Percentiles rank a stretch among this genome's conserved stretches.
Conservation (phyloP, 2,329 filamentous ascomycete genomes). For the Canariomyces notabilis region DNA sequence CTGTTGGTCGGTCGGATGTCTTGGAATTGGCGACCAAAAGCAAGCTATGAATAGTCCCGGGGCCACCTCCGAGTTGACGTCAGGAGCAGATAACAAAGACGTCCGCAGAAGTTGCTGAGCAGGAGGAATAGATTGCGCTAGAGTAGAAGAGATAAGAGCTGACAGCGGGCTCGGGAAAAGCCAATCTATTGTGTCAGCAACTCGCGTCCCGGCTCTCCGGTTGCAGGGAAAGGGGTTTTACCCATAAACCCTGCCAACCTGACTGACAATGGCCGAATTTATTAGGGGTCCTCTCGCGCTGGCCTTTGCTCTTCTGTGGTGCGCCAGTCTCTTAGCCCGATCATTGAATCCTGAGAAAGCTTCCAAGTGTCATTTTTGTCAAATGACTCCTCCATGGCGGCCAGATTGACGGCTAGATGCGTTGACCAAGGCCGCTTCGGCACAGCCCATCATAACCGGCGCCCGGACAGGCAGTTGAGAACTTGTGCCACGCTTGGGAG, state of each 20-base stretch:
- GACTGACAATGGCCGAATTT: too few species aligned
- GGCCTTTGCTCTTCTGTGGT: too few species aligned
- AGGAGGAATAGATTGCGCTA: background rate
- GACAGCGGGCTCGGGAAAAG: slow-evolving; percentile 2
- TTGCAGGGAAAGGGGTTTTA: slow-evolving; percentile 24
- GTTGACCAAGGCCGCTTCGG: too few species aligned
- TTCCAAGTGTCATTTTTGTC: too few species aligned
- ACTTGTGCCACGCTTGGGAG: too few species aligned
- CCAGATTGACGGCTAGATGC: too few species aligned
- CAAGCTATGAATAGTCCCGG: background rate
- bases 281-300: too few species aligned
- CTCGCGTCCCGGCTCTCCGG: slow-evolving; percentile 26
- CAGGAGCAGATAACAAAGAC: background rate
- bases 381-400: too few species aligned
- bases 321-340: too few species aligned
- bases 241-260: slow-evolving; percentile 18
- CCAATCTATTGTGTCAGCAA: slow-evolving; percentile 18
- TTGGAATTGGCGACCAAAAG: background rate
- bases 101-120: background rate
- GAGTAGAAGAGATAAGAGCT: slow-evolving; percentile 2
- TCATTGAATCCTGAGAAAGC: too few species aligned
- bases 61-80: slow-evolving; percentile 3
- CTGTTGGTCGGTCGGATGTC: background rate
- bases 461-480: too few species aligned
- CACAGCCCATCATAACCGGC: too few species aligned